Evolutionary conservation across 306 rosid species (phyloP), one percentile per base, ranked within the genome.

Genomic region (Acacia crassicarpa): DNA sequence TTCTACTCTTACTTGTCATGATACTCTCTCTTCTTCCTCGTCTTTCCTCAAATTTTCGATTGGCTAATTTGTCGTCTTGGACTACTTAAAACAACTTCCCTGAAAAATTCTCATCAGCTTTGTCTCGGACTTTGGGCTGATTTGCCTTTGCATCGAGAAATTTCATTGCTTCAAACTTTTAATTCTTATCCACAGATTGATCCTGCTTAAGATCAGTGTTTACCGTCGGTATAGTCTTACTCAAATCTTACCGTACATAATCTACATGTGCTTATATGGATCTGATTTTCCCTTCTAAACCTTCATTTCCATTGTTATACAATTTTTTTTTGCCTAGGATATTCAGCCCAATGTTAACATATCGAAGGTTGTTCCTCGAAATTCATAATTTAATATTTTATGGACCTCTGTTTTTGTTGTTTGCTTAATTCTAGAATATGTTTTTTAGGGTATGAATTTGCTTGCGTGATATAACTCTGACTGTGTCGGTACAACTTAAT

Each of bases 91-190:
- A 32, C 75, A 48, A 59, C 58, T 38, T 72, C 70, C 4, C 62
- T 30, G 20, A 32, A 80, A 49, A 77, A 35, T 80, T 68, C 69
- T 48, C 59, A 68, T 35, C 53, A 9, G 74, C 62, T 84, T 27
- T 76, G 76, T 43, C 72, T 19, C 27, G 53, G 75, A 63, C 41
- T 48, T 45, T 30, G 20, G 76, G 65, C 71, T 70, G 38, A 46
- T 84, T 49, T 76, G 71, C 79, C 76, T 66, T 72, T 73, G 44
- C 43, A 70, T 22, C 63, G 23, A 27, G 19, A 65, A 19, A 76
- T 69, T 38, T 40, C 30, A 20, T 41, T 78, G 58, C 77, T 73
- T 76, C 38, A n/a, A 32, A 68, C 53, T 82, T 75, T 17, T 12
- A 7, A 45, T 72, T 41, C 56, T 25, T 72, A 23, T 22, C 33